phyloP scores from a whole-genome alignment of 2,329 filamentous ascomycete species.

The Venturia aucupariae region DNA sequence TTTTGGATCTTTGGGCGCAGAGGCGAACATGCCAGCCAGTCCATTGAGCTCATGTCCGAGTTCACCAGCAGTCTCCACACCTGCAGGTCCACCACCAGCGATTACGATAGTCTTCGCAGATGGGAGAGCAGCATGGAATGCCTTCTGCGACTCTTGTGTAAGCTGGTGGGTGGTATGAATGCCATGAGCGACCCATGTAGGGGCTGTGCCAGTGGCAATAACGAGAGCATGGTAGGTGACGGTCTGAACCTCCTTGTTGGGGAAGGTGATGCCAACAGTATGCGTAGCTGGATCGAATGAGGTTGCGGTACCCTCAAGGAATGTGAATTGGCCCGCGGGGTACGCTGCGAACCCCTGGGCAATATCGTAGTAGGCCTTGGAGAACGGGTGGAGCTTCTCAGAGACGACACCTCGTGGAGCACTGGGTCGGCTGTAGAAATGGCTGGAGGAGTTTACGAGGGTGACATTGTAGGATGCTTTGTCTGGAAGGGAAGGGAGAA shows the following conservation, averaged over 20 bases:
- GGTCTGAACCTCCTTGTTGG: conserved; percentile 23
- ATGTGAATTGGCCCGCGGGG: conserved; percentile 36
- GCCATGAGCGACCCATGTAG: conserved; percentile 36
- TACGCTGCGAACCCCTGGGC: conserved; percentile 43
- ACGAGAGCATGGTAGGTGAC: conserved; percentile 46
- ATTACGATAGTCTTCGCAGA: conserved; percentile 29
- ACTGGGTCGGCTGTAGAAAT: conserved; percentile 45
- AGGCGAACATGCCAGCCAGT: conserved; percentile 30
- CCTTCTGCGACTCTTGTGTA: conserved; percentile 23
- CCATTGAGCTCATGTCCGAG: conserved; percentile 24
- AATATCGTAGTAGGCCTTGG: conserved; percentile 43
- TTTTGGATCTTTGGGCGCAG: conserved; percentile 28
- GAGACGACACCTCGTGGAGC: conserved; percentile 45
- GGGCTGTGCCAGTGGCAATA: conserved; percentile 45
- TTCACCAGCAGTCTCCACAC: conserved; percentile 31
- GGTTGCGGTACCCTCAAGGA: conserved; percentile 42
- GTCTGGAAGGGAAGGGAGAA: conserved; percentile 25
- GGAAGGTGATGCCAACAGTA: conserved; percentile 34
- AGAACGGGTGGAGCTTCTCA: conserved; percentile 35
- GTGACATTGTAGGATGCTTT: conserved; percentile 41
- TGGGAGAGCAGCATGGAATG: conserved; percentile 24
- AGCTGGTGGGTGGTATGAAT: conserved; percentile 26
- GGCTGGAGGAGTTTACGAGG: conserved; percentile 43
- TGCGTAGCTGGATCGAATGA: conserved; percentile 35
- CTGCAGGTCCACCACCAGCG: conserved; percentile 29